Evolutionary conservation across 495 filamentous ascomycete genomes (phyloP).

Genomic region (Beverwykella pulmonaria): DNA sequence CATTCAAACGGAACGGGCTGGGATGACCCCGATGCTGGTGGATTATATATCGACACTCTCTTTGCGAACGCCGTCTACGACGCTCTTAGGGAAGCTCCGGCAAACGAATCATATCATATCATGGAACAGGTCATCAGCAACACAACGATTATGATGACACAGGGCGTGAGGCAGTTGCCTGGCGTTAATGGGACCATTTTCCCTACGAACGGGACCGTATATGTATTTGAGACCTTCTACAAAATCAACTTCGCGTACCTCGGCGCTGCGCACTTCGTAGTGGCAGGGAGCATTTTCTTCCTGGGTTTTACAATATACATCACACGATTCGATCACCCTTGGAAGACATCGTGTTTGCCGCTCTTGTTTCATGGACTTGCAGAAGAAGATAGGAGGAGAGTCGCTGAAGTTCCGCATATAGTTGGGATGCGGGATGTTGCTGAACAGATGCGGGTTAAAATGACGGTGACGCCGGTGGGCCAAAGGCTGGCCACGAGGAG

Average conservation of each 20-base stretch:
- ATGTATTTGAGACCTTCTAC: slow-evolving; percentile 9
- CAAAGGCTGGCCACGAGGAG: slow-evolving; percentile 10
- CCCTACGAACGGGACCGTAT: slow-evolving; percentile 19
- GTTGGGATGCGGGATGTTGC: slow-evolving; percentile 17
- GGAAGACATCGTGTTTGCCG: slow-evolving; percentile 21
- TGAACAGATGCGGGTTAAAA: slow-evolving; percentile 14
- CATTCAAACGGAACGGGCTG: background rate
- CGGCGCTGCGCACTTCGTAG: slow-evolving; percentile 4
- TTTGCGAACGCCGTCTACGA: slow-evolving; percentile 12
- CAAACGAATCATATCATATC: slow-evolving; percentile 11
- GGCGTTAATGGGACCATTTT: background rate
- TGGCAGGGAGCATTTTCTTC: slow-evolving; percentile 19
- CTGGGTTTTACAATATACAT: slow-evolving; percentile 11
- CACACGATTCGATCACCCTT: slow-evolving; percentile 14
- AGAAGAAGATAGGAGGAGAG: background rate
- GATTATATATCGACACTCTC: slow-evolving; percentile 3
- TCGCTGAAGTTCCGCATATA: slow-evolving; percentile 15
- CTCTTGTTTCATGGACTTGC: slow-evolving; percentile 18
- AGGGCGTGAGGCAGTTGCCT: slow-evolving; percentile 17
- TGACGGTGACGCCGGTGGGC: slow-evolving; percentile 17
- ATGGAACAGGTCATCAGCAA: slow-evolving; percentile 14
- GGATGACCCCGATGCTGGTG: background rate
- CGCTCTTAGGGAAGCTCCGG: background rate
- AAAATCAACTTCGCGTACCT: slow-evolving; percentile 16
- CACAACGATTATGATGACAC: slow-evolving; percentile 21